Evolutionary conservation across 164 flowering plant genomes (phyloP).

Genomic region (Malania oleifera): DNA sequence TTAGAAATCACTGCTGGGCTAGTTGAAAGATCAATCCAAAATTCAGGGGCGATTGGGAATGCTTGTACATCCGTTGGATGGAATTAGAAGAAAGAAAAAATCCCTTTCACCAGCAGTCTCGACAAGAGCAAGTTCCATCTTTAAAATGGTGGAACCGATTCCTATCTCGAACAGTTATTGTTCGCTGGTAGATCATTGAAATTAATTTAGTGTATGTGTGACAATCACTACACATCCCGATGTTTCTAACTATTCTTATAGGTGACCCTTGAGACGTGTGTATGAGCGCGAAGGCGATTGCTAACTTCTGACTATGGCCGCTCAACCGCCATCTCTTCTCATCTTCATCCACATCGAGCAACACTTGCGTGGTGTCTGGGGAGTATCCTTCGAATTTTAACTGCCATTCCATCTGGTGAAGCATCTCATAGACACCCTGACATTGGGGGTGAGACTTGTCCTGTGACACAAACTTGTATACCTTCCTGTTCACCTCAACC

Average conservation of each 20-base stretch:
- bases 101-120: conserved; percentile 61
- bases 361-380: conserved; percentile 55
- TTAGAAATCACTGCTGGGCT: too few species aligned
- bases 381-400: conserved; percentile 74
- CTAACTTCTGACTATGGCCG: conserved; percentile 73
- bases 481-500: conserved; percentile 52
- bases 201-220: conserved; percentile 60
- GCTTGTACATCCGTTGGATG: too few species aligned
- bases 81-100: too few species aligned
- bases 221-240: conserved; percentile 79
- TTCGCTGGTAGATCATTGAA: conserved; percentile 50
- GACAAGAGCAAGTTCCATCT: conserved; percentile 80
- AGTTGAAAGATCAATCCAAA: too few species aligned
- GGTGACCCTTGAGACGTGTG: conserved; percentile 43
- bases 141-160: conserved; percentile 73
- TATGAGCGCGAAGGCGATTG: conserved; percentile 69
- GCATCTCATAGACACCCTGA: conserved; percentile 53
- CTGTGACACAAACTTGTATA: conserved; percentile 59
- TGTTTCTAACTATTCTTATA: conserved; percentile 63
- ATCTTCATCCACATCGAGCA: conserved; percentile 62
- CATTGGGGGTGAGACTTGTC: conserved; percentile 45
- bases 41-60: too few species aligned
- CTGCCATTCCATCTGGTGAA: conserved; percentile 89
- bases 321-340: conserved; percentile 57
- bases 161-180: conserved; percentile 63